These are phyloP conservation scores for Hawksworthiomyces lignivorus DNA, from an alignment of 2,329 filamentous ascomycete genomes.

Conservation along the genomic window DNA sequence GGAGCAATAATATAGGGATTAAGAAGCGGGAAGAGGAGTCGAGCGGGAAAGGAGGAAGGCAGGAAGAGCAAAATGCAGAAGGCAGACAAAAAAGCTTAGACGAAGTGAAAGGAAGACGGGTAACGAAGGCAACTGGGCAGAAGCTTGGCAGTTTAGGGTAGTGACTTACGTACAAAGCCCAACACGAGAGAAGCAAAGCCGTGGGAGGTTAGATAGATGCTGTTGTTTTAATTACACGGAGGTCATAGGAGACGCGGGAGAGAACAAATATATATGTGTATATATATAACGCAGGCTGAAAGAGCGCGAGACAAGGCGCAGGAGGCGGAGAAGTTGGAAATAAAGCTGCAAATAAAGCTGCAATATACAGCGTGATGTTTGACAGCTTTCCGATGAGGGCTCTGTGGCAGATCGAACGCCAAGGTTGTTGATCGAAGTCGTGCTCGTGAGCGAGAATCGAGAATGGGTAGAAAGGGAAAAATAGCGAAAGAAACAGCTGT, in stretches of 20 bases:
- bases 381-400: no score
- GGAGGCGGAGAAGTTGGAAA: background rate
- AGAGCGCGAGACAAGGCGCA: slow-evolving; percentile 1
- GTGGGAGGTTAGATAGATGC: background rate
- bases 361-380: no score
- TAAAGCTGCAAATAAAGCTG: no score
- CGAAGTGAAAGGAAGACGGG: background rate
- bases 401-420: no score
- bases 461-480: background rate
- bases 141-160: background rate
- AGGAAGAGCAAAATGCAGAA: slow-evolving; percentile 1
- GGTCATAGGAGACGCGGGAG: slow-evolving; percentile 7
- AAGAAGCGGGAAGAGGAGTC: background rate
- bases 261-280: background rate
- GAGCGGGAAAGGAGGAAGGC: background rate
- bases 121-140: background rate
- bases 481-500: background rate
- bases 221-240: slow-evolving; percentile 4
- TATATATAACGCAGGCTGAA: slow-evolving; percentile 1
- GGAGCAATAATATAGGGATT: background rate
- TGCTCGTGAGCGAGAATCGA: background rate
- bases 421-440: no score
- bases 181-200: background rate
- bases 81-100: background rate
- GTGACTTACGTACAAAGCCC: slow-evolving; percentile 3